phyloP scores from a whole-genome alignment of 2,329 filamentous ascomycete species.

The Venturia nashicola region DNA sequence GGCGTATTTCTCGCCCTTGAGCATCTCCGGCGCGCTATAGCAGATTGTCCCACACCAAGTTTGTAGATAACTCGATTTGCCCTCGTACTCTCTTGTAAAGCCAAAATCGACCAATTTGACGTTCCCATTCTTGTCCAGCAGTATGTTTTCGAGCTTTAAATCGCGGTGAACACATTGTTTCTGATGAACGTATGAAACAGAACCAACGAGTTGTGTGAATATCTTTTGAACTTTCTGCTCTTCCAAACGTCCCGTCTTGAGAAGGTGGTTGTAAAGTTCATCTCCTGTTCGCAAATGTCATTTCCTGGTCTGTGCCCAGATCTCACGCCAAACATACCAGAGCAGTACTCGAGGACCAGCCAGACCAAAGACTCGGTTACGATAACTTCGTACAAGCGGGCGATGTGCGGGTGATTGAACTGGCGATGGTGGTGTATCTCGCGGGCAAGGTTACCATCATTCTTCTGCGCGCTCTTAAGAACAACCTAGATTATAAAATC shows the following conservation, averaged over 20 bases:
- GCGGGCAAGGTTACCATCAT: constrained; percentile 86
- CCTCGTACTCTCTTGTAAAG: constrained; percentile 95
- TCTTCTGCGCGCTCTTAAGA: constrained; percentile 93
- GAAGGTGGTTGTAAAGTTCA: constrained; percentile 92
- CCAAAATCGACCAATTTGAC: constrained; percentile 98
- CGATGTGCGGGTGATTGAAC: constrained; percentile 95
- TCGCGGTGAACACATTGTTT: constrained; percentile 95
- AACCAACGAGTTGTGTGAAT: constrained; percentile 89
- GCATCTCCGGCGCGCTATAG: constrained; percentile 96
- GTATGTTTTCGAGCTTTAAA: constrained; percentile 89
- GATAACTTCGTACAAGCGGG: constrained; percentile 92
- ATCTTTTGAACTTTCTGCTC: constrained; percentile 85
- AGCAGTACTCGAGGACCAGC: constrained; percentile 94
- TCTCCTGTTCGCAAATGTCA: constrained; percentile 48
- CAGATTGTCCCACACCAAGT: constrained; percentile 97
- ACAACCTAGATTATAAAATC: constrained; percentile 57
- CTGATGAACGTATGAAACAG: constrained; percentile 87
- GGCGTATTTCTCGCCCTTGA: constrained; percentile 95
- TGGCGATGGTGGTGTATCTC: constrained; percentile 98
- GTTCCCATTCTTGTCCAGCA: constrained; percentile 92
- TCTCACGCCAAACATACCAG: constrained; percentile 45
- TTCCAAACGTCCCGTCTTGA: constrained; percentile 73
- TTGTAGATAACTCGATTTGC: constrained; percentile 84
- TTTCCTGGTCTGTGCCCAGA: background rate
- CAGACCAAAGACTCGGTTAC: constrained; percentile 91